Percentiles rank a stretch among this genome's conserved stretches.
These are phyloP conservation scores for Leptographium procerum DNA, from an alignment of 2,329 filamentous ascomycete genomes.

Conservation along the genomic window DNA sequence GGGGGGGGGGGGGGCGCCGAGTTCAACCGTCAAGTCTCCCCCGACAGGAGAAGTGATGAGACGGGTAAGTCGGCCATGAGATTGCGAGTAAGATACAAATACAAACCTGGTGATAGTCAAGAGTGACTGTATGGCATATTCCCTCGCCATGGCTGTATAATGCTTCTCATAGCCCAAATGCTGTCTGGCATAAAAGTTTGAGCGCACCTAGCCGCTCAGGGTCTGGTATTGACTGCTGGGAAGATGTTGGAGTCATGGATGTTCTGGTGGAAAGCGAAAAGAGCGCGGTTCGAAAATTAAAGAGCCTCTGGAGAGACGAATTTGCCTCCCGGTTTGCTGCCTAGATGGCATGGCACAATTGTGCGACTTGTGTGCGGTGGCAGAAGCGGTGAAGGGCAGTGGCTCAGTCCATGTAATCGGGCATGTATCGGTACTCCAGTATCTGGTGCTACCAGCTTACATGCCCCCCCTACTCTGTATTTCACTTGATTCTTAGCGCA, in stretches of 20 bases:
- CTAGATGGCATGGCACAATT: not conserved
- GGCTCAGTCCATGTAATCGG: not conserved
- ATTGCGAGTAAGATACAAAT: not conserved
- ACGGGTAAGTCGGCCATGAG: not conserved
- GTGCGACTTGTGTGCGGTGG: not conserved
- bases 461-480: not conserved
- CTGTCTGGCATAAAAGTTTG: not conserved
- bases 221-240: not conserved
- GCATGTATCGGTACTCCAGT: not conserved
- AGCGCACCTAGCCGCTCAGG: not conserved
- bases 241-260: not conserved
- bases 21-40: not conserved
- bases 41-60: not conserved
- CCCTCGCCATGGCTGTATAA: not conserved
- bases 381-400: not conserved
- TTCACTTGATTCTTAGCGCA: not conserved
- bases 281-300: not conserved
- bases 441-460: not conserved
- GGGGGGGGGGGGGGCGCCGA: not conserved
- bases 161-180: not conserved
- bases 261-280: not conserved
- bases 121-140: not conserved
- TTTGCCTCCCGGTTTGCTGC: not conserved
- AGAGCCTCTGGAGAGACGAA: not conserved
- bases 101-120: not conserved